Evolutionary conservation across 2,329 filamentous ascomycete genomes (phyloP).

Genomic region (Venturia effusa): DNA sequence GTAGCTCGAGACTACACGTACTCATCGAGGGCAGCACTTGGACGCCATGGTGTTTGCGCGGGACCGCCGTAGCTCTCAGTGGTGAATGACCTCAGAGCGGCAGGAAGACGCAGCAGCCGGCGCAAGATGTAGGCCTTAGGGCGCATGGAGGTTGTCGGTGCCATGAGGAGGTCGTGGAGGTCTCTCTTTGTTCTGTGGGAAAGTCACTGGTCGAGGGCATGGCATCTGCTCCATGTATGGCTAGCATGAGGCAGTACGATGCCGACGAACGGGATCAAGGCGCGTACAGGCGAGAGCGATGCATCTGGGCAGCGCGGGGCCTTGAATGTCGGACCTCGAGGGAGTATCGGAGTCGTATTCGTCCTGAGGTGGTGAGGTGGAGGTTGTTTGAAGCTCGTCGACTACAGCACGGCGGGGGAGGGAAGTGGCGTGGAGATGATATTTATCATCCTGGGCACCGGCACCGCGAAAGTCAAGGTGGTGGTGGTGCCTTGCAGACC

Average conservation of each 20-base stretch:
- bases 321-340: too few species aligned
- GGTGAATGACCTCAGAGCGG: neutral
- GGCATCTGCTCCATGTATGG: neutral
- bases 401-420: too few species aligned
- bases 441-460: neutral
- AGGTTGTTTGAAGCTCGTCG: too few species aligned
- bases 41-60: slow-evolving; percentile 44
- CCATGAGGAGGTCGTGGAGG: neutral
- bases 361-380: too few species aligned
- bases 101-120: slow-evolving; percentile 1
- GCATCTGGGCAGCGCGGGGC: too few species aligned
- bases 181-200: neutral
- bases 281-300: neutral
- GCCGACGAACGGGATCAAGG: neutral
- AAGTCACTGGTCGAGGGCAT: neutral
- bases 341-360: too few species aligned
- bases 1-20: slow-evolving; percentile 22
- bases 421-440: neutral
- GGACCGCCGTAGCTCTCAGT: slow-evolving; percentile 8
- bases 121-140: neutral
- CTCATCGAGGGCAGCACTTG: slow-evolving; percentile 49
- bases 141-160: neutral
- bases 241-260: neutral
- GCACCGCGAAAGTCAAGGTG: neutral
- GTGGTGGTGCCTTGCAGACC: neutral